Evolutionary conservation across 2,329 filamentous ascomycete species (phyloP), one percentile per base, ranked within the genome.

Genomic region (Calonectria multiphialidica): DNA sequence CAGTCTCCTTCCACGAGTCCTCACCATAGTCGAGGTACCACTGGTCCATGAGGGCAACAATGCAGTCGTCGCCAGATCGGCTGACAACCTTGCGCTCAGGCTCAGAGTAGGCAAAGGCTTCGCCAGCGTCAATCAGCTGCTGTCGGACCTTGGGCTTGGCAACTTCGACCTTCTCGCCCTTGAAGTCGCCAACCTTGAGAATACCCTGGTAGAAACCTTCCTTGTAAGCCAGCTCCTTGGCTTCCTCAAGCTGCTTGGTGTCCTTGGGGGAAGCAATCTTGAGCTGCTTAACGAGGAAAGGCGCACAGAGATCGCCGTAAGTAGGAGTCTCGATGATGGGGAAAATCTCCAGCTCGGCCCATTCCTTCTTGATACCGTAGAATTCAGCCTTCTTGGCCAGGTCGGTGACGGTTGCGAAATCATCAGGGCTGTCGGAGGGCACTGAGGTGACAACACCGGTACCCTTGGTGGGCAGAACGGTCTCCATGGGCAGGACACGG

Each of bases 261-360:
- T 99, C 97, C 85, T 99, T 99, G 74, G 97, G 96, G 15, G 96
- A 98, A 76, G 95, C 93, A 81, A 99, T 99, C 89, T 98, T 98
- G 83, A 98, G 89, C 83, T 97, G 92, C 87, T 98, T 95, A 66
- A 98, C 94, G 71, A 99, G 87, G 78, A 92, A 90, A 76, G 94
- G 93, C 0, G 97, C 97, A 61, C 94, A 94, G 71, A 98, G 88
- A 78, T 98, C 93, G 66, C 95, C 95, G 80, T 96, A 98, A 2
- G 91, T 92, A 0, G 96, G 96, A 0, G 97, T 98, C 71, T 95
- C 89, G 75, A 98, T 97, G 78, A 99, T 93, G 65, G 97, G 95
- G 73, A 95, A 82, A 68, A 98, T 96, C 75, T 98, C 95, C 67
- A 96, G 88, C 81, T 98, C 94, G 4, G 94, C 95, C 97, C 97